Conservation (phyloP, 345 rosid species). For the Pseudoturritis turrita region DNA sequence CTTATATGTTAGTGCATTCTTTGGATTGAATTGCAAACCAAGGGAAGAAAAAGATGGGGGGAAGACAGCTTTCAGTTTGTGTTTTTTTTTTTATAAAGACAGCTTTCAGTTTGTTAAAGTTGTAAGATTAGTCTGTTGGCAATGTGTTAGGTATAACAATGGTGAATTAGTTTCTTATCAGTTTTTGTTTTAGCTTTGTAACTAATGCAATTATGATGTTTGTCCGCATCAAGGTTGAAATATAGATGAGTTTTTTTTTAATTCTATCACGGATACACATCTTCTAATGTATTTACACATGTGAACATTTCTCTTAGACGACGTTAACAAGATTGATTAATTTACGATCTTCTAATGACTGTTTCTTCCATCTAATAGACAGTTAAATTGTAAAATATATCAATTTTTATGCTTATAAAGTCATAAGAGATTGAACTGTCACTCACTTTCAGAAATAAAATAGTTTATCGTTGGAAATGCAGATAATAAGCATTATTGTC, state of each 20-base stretch:
- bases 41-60: neutral
- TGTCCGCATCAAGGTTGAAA: neutral
- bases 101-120: neutral
- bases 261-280: neutral
- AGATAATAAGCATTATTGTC: neutral
- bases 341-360: neutral
- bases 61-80: neutral
- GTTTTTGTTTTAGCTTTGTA: neutral
- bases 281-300: too few species aligned
- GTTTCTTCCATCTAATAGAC: neutral
- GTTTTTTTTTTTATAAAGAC: too few species aligned
- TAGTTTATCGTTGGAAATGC: neutral
- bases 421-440: neutral
- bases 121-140: conserved; percentile 4
- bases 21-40: conserved; percentile 19
- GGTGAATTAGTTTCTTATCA: neutral
- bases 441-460: neutral
- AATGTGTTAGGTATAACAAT: conserved; percentile 12
- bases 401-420: neutral
- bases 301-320: neutral
- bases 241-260: neutral
- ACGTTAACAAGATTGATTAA: neutral
- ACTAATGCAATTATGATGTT: conserved; percentile 3
- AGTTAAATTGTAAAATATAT: neutral
- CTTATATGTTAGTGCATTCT: neutral